Conservation (phyloP, 306 rosid species). For the Trifolium dubium region DNA sequence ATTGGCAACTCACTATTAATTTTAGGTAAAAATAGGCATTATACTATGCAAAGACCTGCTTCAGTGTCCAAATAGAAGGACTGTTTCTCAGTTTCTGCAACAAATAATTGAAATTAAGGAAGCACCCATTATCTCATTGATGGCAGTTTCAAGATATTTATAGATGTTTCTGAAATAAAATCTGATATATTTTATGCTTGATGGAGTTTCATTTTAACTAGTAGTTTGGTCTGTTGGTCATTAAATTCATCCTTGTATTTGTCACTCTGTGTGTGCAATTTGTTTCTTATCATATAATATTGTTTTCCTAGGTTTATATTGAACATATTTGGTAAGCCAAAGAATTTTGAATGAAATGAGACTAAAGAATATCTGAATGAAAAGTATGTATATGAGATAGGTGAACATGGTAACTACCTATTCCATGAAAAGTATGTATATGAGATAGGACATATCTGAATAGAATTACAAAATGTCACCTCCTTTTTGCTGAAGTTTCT, state of each 20-base stretch:
- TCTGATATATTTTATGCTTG: not conserved
- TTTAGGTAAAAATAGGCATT: not conserved
- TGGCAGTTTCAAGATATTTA: no score
- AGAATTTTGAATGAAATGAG: not conserved
- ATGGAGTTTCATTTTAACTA: not conserved
- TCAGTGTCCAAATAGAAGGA: not conserved
- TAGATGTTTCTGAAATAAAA: not conserved
- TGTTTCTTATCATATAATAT: not conserved
- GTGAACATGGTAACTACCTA: not conserved
- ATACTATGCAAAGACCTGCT: not conserved
- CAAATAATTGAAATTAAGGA: not conserved
- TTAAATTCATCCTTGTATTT: no score
- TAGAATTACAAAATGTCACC: not conserved
- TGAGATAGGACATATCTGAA: not conserved
- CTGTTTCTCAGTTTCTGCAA: not conserved
- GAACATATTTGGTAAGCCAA: not conserved
- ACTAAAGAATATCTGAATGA: not conserved
- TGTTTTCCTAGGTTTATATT: not conserved
- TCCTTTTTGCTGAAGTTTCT: constrained; percentile 8
- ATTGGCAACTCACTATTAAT: not conserved
- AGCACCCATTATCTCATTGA: not conserved
- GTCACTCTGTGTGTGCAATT: not conserved
- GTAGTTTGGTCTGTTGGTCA: no score
- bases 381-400: not conserved
- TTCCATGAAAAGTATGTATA: not conserved